Base-by-base conservation (phyloP, 805 yeast species). In the Zygosaccharomyces pseudorouxii region DNA sequence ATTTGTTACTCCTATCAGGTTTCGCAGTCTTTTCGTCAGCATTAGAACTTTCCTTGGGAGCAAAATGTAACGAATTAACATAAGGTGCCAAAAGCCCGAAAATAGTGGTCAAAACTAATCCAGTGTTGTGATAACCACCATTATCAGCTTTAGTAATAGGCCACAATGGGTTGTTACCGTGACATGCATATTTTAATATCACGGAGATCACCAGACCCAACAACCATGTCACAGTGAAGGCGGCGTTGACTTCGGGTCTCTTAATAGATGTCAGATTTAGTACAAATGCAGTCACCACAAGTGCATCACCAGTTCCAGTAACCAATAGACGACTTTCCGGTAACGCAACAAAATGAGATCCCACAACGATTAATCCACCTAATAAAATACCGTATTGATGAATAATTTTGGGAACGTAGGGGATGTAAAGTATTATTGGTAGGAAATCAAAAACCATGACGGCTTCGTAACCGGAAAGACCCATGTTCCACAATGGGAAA, bases 401-500 rank as follows among this genome's bases (percentile, higher is more conserved):
- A 22, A 54, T 61, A 42, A 59, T 45, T 14, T 55, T 56, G 28
- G 65, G 56, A 37, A 57, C 28, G n/a, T 70, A 69, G 12, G 80
- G 74, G 12, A 82, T 54, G 4, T 68, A 67, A 23, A 85, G 68
- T 2, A 86, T 36, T 11, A 82, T 50, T 1, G 96, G 89, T 3
- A 86, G 75, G 9, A 81, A 46, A 33, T 82, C 71, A 19, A 81
- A 70, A 5, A 80, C 62, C 41, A 88, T 73, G 2, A 81, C 76
- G 0, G 85, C 85, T 69, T 93, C 99, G 64, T 86, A 90, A 3
- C 99, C 99, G 1, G 96, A 86, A 39, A 93, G 84, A 5, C 97
- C 98, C 97, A 93, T 89, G 63, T 86, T 79, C 99, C 99, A 93
- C 53, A 93, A 73, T 9, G 99, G 99, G 75, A 93, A 93, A 71